A percentile compares a stretch with the other conserved stretches of the same genome.
Evolutionary conservation across 2,329 filamentous ascomycete species (phyloP).

Genomic region (Monilinia fructicola): DNA sequence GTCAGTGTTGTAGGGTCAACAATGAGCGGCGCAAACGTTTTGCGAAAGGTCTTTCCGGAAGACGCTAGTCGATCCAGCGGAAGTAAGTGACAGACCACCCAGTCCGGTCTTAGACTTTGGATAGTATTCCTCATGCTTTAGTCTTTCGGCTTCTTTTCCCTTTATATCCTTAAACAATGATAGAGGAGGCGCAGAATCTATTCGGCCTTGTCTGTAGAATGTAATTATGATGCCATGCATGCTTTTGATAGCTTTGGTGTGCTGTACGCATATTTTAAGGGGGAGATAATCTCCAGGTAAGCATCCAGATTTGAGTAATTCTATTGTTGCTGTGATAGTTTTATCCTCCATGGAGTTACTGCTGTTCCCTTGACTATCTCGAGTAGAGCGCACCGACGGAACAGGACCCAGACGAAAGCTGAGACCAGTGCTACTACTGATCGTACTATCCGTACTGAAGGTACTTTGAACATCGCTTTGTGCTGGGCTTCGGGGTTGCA

Average conservation of each 20-base stretch:
- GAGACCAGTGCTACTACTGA: constrained; percentile 44
- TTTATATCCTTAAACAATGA: constrained; percentile 51
- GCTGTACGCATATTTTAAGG: constrained; percentile 77
- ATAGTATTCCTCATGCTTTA: constrained; percentile 74
- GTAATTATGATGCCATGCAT: constrained; percentile 91
- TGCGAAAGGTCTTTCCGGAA: constrained; percentile 95
- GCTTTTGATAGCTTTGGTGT: constrained; percentile 87
- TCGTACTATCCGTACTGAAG: constrained; percentile 65
- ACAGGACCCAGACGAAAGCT: constrained; percentile 46
- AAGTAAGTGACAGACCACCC: constrained; percentile 81
- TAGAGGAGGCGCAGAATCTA: constrained; percentile 69
- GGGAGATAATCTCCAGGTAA: constrained; percentile 81
- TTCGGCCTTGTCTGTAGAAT: constrained; percentile 84
- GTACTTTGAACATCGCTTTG: constrained; percentile 64
- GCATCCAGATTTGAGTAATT: constrained; percentile 78
- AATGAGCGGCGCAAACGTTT: constrained; percentile 81
- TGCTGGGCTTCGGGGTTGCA: constrained; percentile 48
- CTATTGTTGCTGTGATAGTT: constrained; percentile 83
- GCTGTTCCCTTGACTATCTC: constrained; percentile 51
- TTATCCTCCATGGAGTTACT: constrained; percentile 60
- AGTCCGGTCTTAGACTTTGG: constrained; percentile 84
- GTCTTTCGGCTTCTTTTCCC: constrained; percentile 63
- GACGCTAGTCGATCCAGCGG: constrained; percentile 82
- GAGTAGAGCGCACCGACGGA: constrained; percentile 42
- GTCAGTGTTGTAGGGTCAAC: constrained; percentile 78